Base-by-base conservation (phyloP, 177 flowering plant genomes). In the Vitis hybrid region DNA sequence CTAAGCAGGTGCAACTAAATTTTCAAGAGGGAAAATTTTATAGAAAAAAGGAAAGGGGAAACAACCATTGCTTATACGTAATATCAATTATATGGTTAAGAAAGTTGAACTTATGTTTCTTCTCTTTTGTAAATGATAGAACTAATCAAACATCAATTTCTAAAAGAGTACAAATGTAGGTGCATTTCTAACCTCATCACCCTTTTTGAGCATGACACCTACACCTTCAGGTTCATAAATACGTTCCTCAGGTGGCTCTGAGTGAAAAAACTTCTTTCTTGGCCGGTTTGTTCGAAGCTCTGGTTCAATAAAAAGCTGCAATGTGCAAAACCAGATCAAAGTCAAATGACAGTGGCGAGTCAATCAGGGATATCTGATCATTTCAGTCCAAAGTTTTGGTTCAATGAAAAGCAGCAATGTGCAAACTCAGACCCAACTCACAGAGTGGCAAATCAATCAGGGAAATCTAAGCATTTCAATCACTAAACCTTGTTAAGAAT, bases 281-380 rank as follows among this genome's bases (percentile, higher is more conserved):
- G 96, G 97, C 69, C 64, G 82, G 78, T 95, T 95, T 73, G 98
- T 93, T 60, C 71, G 76, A 60, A 95, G 86, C 56, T 87, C 91
- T 55, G 94, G 96, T 72, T 95, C 98, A 72, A 95, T 87, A 75
- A 74, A 80, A 78, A 95, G 92, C 99, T 95, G 91, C 75, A 68
- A 74, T 60, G 46, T n/a, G 55, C 40, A 76, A 71, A 54, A 18
- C 57, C 17, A 64, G 11, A 62, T 54, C 55, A 55, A 69, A 35
- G 48, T 69, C 59, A 66, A 58, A 3, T 40, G 46, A 10, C 57
- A 54, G 5, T 14, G 27, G 50, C 50, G 49, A 60, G 6, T 51
- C 71, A 75, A 18, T 40, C 70, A 67, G 30, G 21, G 13, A 3
- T 15, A 65, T 6, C 40, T 40, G 19, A 62, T 8, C 18, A 62